Evolutionary conservation across 2,329 filamentous ascomycete genomes (phyloP), one percentile per base, ranked within the genome.

Genomic region (Dothideomycetes sp.): DNA sequence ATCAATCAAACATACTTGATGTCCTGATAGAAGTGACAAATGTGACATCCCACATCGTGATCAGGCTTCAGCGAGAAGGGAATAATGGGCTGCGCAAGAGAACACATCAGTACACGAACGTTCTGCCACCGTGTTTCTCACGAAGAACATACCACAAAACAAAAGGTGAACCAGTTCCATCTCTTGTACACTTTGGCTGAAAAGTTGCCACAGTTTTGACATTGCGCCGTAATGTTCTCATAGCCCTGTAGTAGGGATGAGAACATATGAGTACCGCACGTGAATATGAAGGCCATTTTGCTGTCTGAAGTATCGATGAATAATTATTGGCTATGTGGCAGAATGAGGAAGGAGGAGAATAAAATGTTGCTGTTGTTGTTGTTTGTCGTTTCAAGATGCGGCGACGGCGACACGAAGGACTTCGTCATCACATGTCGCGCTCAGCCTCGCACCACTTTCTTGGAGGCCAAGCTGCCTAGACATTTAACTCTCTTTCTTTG

Each of bases 21-120:
- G 47, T 70, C 67, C 58, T 88, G 81, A 48, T 76, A 72, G 58
- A 85, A 87, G 57, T 80, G 77, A 71, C 83, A 89, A 58, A 87
- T 78, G 54, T 77, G 71, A 65, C 83, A 89, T 45, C 70, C 67
- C 42, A 89, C 71, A 53, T 86, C 82, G 51, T 60, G 60, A 51
- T 60, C 62, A 1, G 68, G 67, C 45, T 70, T 69, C 4, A 70
- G 51, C 18, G 75, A 79, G 54, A 87, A 79, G 0, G 83, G 83
- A 18, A 88, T 69, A 32, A 88, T 60, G 34, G 83, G 83, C 73
- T 80, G 45, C 11, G 15, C 7, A 6, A n/a, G n/a, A n/a, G n/a
- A n/a, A n/a, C n/a, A 9, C 24, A 9, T 27, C n/a, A 27, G 24
- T 27, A 27, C 24, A 9, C 9, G 9, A 9, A 27, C 24, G n/a